Evolutionary conservation across 352 stramenopile species (phyloP), one percentile per base, ranked within the genome.

Genomic region (Blastocystis hominis): DNA sequence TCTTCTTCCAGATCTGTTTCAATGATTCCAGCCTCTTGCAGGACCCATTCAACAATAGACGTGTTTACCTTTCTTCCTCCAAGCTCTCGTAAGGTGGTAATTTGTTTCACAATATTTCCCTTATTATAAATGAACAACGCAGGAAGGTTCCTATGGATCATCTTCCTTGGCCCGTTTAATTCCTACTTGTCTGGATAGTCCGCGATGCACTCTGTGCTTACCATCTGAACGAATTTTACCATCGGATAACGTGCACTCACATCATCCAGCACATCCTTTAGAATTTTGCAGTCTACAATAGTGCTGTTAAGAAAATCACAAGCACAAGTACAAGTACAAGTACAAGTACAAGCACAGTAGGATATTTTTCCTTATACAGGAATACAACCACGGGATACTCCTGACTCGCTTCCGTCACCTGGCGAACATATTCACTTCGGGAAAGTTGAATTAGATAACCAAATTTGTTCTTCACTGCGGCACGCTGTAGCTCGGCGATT

Each of bases 91-190:
- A 95, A 93, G 54, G 92, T 91, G 55, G 96, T 89, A 56, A 97
- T 88, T 89, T 97, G 94, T 86, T 94, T 95, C 91, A 93, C 90
- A 24, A 97, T 91, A 30, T 90, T 88, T 10, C 93, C 93, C 75
- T 96, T 93, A 79, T 94, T 90, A 91, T 97, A 97, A 91, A 96
- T 93, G 89, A 97, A 96, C 42, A 97, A 90, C 62, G 94, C 96
- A 40, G 94, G 94, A 88, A 95, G 93, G 91, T 97, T 97, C 88
- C 91, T 87, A 87, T 15, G 2, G 10, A 6, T 86, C 4, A 86
- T 72, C 5, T 13, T 13, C 0, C 1, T 24, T 9, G 30, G 1
- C 47, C 64, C 2, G 30, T 36, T 17, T 53, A 7, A 86, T 3
- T 5, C n/a, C 47, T 86, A 87, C 77, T 87, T 89, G 44, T 92